Base-by-base conservation (phyloP, 108 stramenopile genomes). In the Schizochytrium sp. region DNA sequence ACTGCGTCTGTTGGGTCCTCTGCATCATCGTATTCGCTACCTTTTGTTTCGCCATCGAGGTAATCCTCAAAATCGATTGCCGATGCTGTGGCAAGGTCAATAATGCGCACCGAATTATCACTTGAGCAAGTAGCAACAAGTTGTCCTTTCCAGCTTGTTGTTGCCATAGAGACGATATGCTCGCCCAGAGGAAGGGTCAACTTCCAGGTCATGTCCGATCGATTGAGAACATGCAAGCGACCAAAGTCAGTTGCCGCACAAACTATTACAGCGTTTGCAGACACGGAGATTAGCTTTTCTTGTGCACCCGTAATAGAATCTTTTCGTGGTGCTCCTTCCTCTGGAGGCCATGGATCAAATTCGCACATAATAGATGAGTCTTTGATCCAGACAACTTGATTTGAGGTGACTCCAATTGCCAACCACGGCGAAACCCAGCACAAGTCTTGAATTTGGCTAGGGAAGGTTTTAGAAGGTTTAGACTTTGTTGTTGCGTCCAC, bases 331-430 rank as follows among this genome's bases (percentile, higher is more conserved):
- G 42, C 64, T 10, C 44, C 64, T 15, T 69, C 64, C 10, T 69
- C 64, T 69, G 64, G 64, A 38, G 64, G 64, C 64, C 64, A 69
- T 8, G 64, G 64, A 15, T 69, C 64, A 69, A 69, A 69, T 38
- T 2, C 42, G 28, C 64, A 69, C 64, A 69, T 69, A 44, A 69
- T 15, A 0, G 64, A 7, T 7, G 42, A 38, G 28, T 69, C 44
- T 15, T 69, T 69, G 5, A 69, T 44, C 64, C 64, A 69, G 5
- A 69, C 64, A 38, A 69, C 64, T 8, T 69, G 42, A 0, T 0
- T 28, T 1, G 19, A 8, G 10, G 64, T 13, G 0, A 38, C 15
- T 38, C 64, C 64, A 7, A 69, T 44, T 8, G 64, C 64, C 10
- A 69, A 44, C 64, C 64, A 69, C 28, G 64, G 42, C 28, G 64